phyloP scores from a whole-genome alignment of 1,139 yeast species.

The Yamadazyma siamensis region DNA sequence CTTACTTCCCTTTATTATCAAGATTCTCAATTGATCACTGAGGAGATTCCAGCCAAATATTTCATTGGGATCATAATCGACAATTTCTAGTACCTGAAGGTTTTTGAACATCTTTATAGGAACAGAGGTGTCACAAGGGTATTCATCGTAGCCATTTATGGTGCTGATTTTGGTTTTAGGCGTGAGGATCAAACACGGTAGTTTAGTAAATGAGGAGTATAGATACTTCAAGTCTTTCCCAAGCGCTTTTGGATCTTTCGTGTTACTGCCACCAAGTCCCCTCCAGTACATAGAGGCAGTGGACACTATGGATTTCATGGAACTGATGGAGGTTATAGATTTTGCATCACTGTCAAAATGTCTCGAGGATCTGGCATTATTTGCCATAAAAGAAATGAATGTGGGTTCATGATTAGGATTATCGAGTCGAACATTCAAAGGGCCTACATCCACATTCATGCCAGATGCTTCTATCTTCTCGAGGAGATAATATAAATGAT shows the following conservation, averaged over 20 bases:
- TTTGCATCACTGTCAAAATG: constrained; percentile 55
- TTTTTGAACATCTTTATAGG: constrained; percentile 61
- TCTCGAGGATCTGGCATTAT: constrained; percentile 40
- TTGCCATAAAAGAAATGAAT: constrained; percentile 50
- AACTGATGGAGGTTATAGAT: constrained; percentile 60
- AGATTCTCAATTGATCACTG: constrained; percentile 53
- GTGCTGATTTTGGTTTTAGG: constrained; percentile 56
- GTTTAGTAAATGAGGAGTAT: constrained; percentile 62
- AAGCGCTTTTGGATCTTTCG: constrained; percentile 42
- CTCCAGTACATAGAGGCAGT: constrained; percentile 47
- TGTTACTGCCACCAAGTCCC: constrained; percentile 20
- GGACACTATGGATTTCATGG: constrained; percentile 55
- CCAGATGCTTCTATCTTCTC: constrained; percentile 56
- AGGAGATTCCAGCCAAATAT: constrained; percentile 62
- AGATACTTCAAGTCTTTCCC: constrained; percentile 53
- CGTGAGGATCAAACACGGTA: constrained; percentile 59
- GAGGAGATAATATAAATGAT: constrained; percentile 58
- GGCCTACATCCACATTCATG: constrained; percentile 58
- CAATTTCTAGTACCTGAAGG: constrained; percentile 56
- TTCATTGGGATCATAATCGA: constrained; percentile 61
- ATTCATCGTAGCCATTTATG: constrained; percentile 63
- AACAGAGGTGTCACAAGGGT: constrained; percentile 68
- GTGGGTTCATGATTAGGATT: constrained; percentile 58
- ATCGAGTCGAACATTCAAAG: constrained; percentile 57
- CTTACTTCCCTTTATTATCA: constrained; percentile 51